Conservation (phyloP, 148 eudicot genomes). For the Chenopodium suecicum region DNA sequence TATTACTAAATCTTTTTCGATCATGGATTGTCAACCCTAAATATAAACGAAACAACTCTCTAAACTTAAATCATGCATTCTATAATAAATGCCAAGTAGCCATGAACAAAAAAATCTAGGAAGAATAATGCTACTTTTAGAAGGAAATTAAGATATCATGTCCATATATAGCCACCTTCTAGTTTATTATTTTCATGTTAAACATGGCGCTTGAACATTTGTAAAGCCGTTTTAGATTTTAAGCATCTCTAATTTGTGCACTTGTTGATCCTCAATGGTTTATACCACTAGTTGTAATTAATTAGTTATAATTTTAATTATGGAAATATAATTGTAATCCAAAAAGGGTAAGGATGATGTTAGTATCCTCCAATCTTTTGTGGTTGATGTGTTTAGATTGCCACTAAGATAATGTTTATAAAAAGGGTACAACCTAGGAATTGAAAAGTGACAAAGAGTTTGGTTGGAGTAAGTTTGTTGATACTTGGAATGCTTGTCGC, state of each 20-base stretch:
- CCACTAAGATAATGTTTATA: neutral
- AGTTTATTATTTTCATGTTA: neutral
- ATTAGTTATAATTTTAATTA: neutral
- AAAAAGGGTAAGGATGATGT: slow-evolving; percentile 14
- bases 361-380: neutral
- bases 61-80: too few species aligned
- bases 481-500: slow-evolving; percentile 10
- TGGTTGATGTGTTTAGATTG: slow-evolving; percentile 11
- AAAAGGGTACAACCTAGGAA: slow-evolving; percentile 14
- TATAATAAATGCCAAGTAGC: neutral
- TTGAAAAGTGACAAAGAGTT: slow-evolving; percentile 10
- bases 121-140: neutral
- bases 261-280: neutral
- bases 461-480: slow-evolving; percentile 3
- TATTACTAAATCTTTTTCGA: too few species aligned
- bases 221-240: neutral
- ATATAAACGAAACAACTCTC: neutral
- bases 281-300: neutral
- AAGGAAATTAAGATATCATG: neutral
- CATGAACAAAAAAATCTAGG: neutral
- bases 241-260: neutral
- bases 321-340: neutral
- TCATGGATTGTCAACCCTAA: neutral
- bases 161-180: neutral
- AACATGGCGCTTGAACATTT: neutral